These are phyloP conservation scores for Zalerion maritima DNA, from an alignment of 495 filamentous ascomycete species.

Conservation along the genomic window DNA sequence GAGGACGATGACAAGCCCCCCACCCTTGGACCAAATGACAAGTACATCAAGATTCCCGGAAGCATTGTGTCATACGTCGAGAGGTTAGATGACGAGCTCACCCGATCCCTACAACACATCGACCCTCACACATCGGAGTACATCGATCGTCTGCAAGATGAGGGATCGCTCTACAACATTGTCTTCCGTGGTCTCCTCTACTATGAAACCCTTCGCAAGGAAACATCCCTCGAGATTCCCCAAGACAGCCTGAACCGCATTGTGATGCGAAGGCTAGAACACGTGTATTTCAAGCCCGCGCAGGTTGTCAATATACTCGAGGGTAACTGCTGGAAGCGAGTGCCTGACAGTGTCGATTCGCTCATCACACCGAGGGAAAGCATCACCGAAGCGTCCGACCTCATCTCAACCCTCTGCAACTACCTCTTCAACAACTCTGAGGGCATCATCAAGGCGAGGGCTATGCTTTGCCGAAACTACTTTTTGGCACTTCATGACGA, in stretches of 20 bases:
- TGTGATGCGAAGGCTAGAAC: conserved; percentile 85
- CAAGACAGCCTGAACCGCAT: conserved; percentile 82
- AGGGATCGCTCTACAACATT: conserved; percentile 81
- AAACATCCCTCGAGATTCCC: conserved; percentile 53
- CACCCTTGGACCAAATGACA: conserved; percentile 50
- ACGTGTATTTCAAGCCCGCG: conserved; percentile 97
- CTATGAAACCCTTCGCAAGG: conserved; percentile 60
- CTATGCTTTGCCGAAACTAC: conserved; percentile 97
- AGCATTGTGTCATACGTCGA: conserved; percentile 91
- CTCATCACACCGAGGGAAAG: conserved; percentile 58
- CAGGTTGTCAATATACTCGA: conserved; percentile 88
- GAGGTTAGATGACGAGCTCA: conserved; percentile 93
- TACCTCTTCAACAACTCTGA: conserved; percentile 90
- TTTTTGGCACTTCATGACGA: conserved; percentile 94
- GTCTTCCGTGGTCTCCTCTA: conserved; percentile 79
- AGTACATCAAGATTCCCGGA: conserved; percentile 72
- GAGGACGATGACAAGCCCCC: conserved; percentile 95
- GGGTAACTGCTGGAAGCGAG: conserved; percentile 77
- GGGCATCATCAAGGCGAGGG: conserved; percentile 86
- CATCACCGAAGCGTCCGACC: conserved; percentile 46
- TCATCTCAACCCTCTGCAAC: conserved; percentile 80
- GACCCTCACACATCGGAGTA: conserved; percentile 98
- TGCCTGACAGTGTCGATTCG: conserved; percentile 59
- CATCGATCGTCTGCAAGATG: conserved; percentile 84
- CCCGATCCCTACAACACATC: conserved; percentile 85